Evolutionary conservation across 768 basidiomycete species (phyloP), one percentile per base, ranked within the genome.

Genomic region (Pleurotus tuoliensis): DNA sequence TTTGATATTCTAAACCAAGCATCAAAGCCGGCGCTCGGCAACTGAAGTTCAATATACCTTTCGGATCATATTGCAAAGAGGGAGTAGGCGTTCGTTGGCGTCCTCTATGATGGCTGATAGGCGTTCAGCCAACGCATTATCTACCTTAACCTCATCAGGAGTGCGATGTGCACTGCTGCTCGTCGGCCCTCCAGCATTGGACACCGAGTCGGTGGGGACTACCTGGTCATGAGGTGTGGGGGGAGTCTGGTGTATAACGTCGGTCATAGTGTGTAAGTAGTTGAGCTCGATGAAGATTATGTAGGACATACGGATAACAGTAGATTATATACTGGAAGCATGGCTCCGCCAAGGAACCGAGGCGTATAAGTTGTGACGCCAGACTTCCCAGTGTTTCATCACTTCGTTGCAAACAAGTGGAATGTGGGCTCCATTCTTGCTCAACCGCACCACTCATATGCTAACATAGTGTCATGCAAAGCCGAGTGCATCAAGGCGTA

Each of bases 31-130:
- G 25, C 24, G 24, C 24, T 25, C 24, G 5, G 24, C 24, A 25
- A 1, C 1, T 25, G 13, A 41, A 6, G 9, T n/a, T 43, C 40
- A 13, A 39, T 59, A 16, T 25, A 71, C 71, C 65, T 71, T 71
- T 41, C 73, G 71, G 59, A 73, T 71, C 69, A 71, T 72, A 25
- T 67, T 68, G 48, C 65, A 67, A 24, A 74, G 50, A 4, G 72
- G 72, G 1, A 61, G 48, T 11, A 69, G 61, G 12, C 66, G 64
- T 7, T 57, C 41, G 54, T 72, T 73, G 7, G 73, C 70, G 55
- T 69, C 64, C 43, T 74, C 72, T 57, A 74, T 71, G 47, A 73
- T 58, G 5, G 63, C 24, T 22, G 73, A 71, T 40, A 74, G 67
- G 24, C 72, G 70, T 34, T 67, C 64, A 2, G 73, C 72, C 25